These are phyloP conservation scores for Sporopachydermia cereana DNA, from an alignment of 1,139 yeast species.

Conservation along the genomic window DNA sequence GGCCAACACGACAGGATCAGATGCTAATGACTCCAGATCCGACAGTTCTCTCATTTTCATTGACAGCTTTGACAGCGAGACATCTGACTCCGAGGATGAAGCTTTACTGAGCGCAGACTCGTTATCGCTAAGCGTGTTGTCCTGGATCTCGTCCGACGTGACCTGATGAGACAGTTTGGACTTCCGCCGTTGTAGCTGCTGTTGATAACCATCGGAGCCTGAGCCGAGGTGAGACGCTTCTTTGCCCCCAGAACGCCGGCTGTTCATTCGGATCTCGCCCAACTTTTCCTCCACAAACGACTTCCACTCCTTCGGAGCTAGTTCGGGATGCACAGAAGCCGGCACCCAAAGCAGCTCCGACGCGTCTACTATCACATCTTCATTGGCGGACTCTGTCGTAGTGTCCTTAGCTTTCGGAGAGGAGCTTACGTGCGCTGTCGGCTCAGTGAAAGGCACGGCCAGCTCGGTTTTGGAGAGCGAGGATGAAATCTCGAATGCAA, in stretches of 20 bases:
- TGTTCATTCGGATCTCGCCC: conserved; percentile 38
- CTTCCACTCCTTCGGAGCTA: conserved; percentile 85
- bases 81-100: background rate
- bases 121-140: background rate
- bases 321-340: conserved; percentile 84
- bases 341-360: conserved; percentile 77
- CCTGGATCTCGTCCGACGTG: conserved; percentile 8
- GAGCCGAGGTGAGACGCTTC: background rate
- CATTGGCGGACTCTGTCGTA: conserved; percentile 1
- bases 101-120: background rate
- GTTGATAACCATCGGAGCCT: background rate
- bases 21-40: conserved; percentile 23
- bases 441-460: background rate
- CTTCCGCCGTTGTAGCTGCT: conserved; percentile 17
- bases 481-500: conserved; percentile 18
- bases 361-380: conserved; percentile 18
- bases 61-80: conserved; percentile 15
- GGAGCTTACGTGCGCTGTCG: no score
- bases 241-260: background rate
- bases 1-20: conserved; percentile 22
- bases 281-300: conserved; percentile 72
- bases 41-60: conserved; percentile 20
- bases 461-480: background rate
- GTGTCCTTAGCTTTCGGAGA: background rate
- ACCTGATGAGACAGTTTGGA: conserved; percentile 28